These are phyloP conservation scores for Camelina sativa DNA, from an alignment of 345 rosid genomes.

Conservation along the genomic window DNA sequence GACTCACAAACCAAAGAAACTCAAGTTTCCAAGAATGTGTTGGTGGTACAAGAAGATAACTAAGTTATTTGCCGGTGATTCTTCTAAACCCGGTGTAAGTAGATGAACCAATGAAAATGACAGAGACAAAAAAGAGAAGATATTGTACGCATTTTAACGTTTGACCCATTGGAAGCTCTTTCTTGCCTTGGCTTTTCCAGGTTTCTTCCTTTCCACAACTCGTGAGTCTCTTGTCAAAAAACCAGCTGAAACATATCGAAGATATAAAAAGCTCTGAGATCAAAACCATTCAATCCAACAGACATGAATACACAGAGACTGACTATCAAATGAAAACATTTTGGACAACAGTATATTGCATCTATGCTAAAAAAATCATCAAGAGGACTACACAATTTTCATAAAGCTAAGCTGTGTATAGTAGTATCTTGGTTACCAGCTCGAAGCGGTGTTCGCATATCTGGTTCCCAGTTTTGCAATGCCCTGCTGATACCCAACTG, in stretches of 20 bases:
- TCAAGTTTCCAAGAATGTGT: slow-evolving; percentile 31
- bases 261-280: background rate
- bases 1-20: slow-evolving; percentile 26
- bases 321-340: slow-evolving; percentile 1
- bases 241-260: slow-evolving; percentile 56
- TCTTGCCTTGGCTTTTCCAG: slow-evolving; percentile 97
- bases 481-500: slow-evolving; percentile 91
- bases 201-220: slow-evolving; percentile 98
- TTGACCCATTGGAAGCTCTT: slow-evolving; percentile 99
- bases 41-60: slow-evolving; percentile 33
- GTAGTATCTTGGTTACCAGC: slow-evolving; percentile 51
- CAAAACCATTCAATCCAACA: slow-evolving; percentile 15
- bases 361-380: slow-evolving; percentile 9
- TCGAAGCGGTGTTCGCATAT: slow-evolving; percentile 80
- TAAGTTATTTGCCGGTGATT: slow-evolving; percentile 30
- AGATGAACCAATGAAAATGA: slow-evolving; percentile 18
- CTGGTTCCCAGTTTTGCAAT: slow-evolving; percentile 95
- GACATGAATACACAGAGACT: background rate
- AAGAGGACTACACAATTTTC: background rate
- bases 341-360: background rate
- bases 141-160: slow-evolving; percentile 52
- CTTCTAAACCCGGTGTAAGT: slow-evolving; percentile 34
- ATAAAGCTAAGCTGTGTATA: background rate
- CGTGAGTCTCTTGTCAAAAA: slow-evolving; percentile 94
- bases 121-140: slow-evolving; percentile 13